Conservation (phyloP, 176 grass and related monocot genomes). For the Echinochloa phyllopogon region DNA sequence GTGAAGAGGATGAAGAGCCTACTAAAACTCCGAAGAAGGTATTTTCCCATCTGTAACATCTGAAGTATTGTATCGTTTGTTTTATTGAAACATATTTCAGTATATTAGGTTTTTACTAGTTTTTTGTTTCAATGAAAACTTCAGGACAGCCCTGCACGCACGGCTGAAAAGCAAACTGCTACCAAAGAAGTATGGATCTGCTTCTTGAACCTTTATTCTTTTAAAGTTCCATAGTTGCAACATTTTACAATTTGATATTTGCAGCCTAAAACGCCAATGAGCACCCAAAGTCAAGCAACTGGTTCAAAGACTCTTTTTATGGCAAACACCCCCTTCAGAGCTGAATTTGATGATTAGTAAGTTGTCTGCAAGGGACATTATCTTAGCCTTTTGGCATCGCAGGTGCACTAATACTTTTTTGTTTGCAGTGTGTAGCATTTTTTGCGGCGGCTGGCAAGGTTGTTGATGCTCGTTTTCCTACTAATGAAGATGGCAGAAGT, state of each 20-base stretch:
- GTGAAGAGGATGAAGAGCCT: constrained; percentile 50
- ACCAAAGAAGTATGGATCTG: constrained; percentile 53
- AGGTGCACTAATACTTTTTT: neutral
- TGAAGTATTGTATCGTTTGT: neutral
- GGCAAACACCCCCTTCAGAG: constrained; percentile 53
- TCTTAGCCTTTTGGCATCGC: neutral
- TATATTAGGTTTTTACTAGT: neutral
- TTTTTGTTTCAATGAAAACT: neutral
- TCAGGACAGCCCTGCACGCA: constrained; percentile 37
- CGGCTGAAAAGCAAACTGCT: constrained; percentile 31
- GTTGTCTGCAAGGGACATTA: neutral
- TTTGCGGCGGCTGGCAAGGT: constrained; percentile 69
- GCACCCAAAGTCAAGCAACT: constrained; percentile 44
- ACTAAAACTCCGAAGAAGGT: constrained; percentile 68
- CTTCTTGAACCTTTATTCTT: constrained; percentile 12
- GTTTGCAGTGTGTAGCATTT: constrained; percentile 64
- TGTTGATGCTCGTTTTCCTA: constrained; percentile 64
- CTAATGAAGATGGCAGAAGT: constrained; percentile 53
- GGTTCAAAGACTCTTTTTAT: constrained; percentile 69
- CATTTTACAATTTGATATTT: constrained; percentile 20
- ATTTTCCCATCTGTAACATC: neutral
- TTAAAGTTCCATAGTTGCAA: neutral
- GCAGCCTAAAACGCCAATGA: constrained; percentile 73
- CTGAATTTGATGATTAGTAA: constrained; percentile 61
- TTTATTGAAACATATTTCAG: neutral